Conservation (phyloP, 179 eudicot genomes). For the Beta macrorhiza region DNA sequence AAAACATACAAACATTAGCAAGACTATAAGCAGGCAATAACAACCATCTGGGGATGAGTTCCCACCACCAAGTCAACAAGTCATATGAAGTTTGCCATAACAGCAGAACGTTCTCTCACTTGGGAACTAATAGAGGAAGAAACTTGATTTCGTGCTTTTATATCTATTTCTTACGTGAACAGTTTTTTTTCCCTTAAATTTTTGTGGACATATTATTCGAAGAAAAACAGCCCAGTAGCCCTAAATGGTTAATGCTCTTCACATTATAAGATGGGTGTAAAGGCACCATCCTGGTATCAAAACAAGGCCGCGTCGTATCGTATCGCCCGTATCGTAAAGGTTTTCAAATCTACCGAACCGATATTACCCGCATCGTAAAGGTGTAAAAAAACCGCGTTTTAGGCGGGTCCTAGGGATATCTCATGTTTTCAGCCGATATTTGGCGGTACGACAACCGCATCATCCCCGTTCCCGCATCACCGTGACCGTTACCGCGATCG, state of each 20-base stretch:
- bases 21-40: background rate
- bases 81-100: background rate
- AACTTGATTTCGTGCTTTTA: background rate
- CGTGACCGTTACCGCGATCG: too few relatives aligned
- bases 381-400: too few relatives aligned
- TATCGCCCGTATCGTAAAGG: too few relatives aligned
- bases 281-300: too few relatives aligned
- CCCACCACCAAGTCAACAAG: background rate
- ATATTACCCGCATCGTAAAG: too few relatives aligned
- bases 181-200: background rate
- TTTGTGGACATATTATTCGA: background rate
- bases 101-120: background rate
- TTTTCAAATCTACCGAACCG: too few relatives aligned
- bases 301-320: too few relatives aligned
- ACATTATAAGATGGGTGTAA: background rate
- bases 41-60: background rate
- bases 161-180: background rate
- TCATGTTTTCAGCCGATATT: too few relatives aligned
- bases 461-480: too few relatives aligned
- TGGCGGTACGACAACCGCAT: too few relatives aligned
- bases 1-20: conserved; percentile 7
- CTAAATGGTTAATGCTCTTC: background rate
- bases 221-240: background rate
- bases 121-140: background rate
- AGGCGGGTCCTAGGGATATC: too few relatives aligned